Conservation (phyloP, 1,284 basidiomycete genomes). For the Peniophora sp. region DNA sequence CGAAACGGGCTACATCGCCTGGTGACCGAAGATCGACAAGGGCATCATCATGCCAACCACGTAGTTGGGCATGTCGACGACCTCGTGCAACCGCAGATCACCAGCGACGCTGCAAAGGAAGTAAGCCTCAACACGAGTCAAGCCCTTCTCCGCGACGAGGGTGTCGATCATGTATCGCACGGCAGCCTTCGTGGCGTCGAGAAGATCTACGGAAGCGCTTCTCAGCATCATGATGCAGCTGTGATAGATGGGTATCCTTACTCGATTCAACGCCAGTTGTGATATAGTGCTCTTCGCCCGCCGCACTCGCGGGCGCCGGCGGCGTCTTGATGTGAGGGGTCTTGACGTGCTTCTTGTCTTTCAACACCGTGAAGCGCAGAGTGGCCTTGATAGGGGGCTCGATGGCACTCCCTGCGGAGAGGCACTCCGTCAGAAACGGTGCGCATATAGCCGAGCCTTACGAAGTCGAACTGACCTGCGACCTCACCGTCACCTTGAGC, state of each 20-base stretch:
- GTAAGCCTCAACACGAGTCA: slow-evolving; percentile 41
- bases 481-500: slow-evolving; percentile 50
- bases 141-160: slow-evolving; percentile 31
- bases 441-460: slow-evolving; percentile 48
- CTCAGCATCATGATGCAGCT: background rate
- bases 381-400: slow-evolving; percentile 52
- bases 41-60: slow-evolving; percentile 49
- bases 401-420: slow-evolving; percentile 44
- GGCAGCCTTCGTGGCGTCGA: slow-evolving; percentile 45
- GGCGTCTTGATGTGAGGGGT: slow-evolving; percentile 46
- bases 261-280: slow-evolving; percentile 48
- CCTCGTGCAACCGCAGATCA: slow-evolving; percentile 54
- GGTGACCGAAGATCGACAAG: slow-evolving; percentile 24
- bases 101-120: slow-evolving; percentile 57
- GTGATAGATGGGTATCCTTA: slow-evolving; percentile 11
- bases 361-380: slow-evolving; percentile 46
- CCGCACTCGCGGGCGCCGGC: slow-evolving; percentile 9
- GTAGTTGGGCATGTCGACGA: slow-evolving; percentile 63
- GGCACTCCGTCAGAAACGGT: background rate
- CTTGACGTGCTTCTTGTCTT: slow-evolving; percentile 46
- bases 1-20: background rate
- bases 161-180: slow-evolving; percentile 51
- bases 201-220: slow-evolving; percentile 30
- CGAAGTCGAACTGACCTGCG: background rate
- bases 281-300: slow-evolving; percentile 40